Evolutionary conservation across 129 eudicot genomes (phyloP), one percentile per base, ranked within the genome.

Genomic region (Rutidosis leptorrhynchoides): DNA sequence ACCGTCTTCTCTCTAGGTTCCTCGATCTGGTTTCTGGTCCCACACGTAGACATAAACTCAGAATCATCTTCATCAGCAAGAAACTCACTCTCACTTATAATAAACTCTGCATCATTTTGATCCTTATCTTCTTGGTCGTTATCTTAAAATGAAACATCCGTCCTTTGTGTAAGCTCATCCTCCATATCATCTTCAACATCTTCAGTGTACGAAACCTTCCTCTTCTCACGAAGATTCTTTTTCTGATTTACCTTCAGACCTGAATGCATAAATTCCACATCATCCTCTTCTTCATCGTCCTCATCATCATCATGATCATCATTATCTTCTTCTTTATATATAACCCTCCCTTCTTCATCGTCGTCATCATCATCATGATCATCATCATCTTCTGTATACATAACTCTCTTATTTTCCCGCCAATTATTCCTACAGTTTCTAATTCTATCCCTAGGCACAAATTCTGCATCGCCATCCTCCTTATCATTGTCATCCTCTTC

Each of bases 181-280:
- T 35, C 78, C 4, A 11, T 16, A 65, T 40, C 79, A 16, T 69
- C 74, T 3, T 72, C 80, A 2, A 55, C 62, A 10, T 77, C 72
- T 21, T 64, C 69, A 7, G 35, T 52, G 28, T 58, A 67, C 28
- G 77, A 71, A 71, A 78, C 74, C 60, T 55, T 69, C 58, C 74
- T 78, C 56, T 59, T 78, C 52, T 67, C 58, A 2, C 64, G 60
- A 26, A 43, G 65, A 10, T 72, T 72, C 43, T 59, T 72, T 51
- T 27, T 62, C 28, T 46, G 69, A 64, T 51, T 66, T 33, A 16
- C 57, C 33, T 58, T 78, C 69, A 58, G 27, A 65, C 65, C 30
- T 4, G 17, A 40, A 60, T 48, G 53, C 73, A 77, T 77, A 45
- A 77, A 86, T 32, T 78, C 86, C 46, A 27, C 81, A 67, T 79